phyloP scores from a whole-genome alignment of 2,329 filamentous ascomycete genomes.

The Venturia effusa region DNA sequence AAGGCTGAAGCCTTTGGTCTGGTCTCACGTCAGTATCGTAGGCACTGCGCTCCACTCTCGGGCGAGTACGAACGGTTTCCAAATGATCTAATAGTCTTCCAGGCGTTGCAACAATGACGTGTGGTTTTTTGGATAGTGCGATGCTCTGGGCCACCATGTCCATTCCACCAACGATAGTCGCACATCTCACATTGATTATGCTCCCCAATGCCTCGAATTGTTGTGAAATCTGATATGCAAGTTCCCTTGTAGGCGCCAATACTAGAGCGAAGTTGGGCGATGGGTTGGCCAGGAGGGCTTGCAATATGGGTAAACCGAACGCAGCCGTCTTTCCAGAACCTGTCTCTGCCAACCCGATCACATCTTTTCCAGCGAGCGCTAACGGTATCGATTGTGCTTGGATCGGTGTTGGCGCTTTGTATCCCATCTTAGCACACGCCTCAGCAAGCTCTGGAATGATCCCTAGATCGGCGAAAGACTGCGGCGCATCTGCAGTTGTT shows the following conservation, averaged over 20 bases:
- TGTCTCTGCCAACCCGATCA: conserved; percentile 91
- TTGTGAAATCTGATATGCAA: conserved; percentile 84
- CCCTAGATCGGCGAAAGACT: conserved; percentile 63
- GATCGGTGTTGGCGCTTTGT: conserved; percentile 79
- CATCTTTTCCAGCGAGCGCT: conserved; percentile 69
- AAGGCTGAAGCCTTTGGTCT: conserved; percentile 85
- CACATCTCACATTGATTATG: conserved; percentile 75
- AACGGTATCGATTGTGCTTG: conserved; percentile 75
- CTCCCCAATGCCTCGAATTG: conserved; percentile 80
- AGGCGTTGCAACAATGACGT: conserved; percentile 86
- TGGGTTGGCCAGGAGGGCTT: conserved; percentile 72
- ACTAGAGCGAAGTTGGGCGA: conserved; percentile 80
- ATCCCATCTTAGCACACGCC: conserved; percentile 71
- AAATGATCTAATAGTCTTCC: conserved; percentile 83
- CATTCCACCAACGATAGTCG: conserved; percentile 83
- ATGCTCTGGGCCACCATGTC: conserved; percentile 92
- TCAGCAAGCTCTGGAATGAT: conserved; percentile 82
- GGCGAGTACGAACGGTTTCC: conserved; percentile 47
- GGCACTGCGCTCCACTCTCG: background rate
- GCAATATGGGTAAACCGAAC: conserved; percentile 53
- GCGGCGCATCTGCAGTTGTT: conserved; percentile 26
- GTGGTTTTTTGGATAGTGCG: conserved; percentile 87
- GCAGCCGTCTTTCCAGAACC: conserved; percentile 94
- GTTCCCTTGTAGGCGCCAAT: conserved; percentile 82
- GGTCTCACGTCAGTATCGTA: background rate